Conservation (phyloP, 306 rosid genomes). For the Inga laurina region DNA sequence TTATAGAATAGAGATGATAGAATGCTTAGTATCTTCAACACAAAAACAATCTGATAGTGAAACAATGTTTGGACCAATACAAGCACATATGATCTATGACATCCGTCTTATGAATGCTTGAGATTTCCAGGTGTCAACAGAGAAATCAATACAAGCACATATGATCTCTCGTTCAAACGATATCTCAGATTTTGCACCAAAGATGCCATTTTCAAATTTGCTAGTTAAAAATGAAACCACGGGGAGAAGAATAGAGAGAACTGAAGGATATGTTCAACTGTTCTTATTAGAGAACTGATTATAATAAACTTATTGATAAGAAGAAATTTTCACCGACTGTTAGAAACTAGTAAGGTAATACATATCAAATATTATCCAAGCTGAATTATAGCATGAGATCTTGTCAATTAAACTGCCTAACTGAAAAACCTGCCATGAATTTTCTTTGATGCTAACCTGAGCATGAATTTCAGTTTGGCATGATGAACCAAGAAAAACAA, state of each 20-base stretch:
- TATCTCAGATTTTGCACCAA: background rate
- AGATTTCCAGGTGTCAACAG: too few species aligned
- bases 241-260: background rate
- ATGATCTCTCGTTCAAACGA: background rate
- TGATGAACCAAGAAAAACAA: background rate
- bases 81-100: too few species aligned
- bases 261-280: background rate
- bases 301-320: background rate
- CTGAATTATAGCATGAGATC: background rate
- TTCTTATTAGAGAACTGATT: background rate
- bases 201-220: background rate
- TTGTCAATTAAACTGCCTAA: background rate
- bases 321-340: background rate
- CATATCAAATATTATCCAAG: background rate
- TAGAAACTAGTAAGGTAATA: background rate
- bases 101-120: too few species aligned
- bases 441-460: background rate
- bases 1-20: too few species aligned
- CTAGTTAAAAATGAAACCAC: background rate
- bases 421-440: background rate
- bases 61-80: too few species aligned
- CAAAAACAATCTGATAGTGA: too few species aligned
- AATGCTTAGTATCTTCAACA: too few species aligned
- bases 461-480: background rate
- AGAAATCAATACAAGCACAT: background rate